phyloP scores from a whole-genome alignment of 352 stramenopile species.

The Phytophthora crassamura region DNA sequence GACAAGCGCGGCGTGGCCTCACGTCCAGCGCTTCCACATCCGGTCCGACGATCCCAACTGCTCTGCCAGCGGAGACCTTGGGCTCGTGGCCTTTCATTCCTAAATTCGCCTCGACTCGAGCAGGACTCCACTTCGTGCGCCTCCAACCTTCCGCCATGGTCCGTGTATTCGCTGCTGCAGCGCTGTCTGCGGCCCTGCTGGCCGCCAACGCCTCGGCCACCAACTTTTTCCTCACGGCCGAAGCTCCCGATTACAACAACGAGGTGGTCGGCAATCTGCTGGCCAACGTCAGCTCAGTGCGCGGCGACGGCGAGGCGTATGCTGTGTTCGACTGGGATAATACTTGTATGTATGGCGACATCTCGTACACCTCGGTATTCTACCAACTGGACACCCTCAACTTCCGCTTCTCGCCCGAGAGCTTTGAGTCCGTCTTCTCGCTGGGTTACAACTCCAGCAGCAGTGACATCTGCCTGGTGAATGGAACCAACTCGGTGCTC shows the following conservation, averaged over 20 bases:
- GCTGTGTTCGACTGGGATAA: slow-evolving; percentile 73
- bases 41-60: slow-evolving; percentile 8
- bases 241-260: slow-evolving; percentile 70
- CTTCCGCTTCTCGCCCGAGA: slow-evolving; percentile 51
- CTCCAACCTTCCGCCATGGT: slow-evolving; percentile 18
- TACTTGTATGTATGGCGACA: slow-evolving; percentile 73
- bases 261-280: slow-evolving; percentile 48
- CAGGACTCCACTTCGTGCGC: neutral
- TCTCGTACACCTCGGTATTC: slow-evolving; percentile 68
- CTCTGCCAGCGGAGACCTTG: neutral
- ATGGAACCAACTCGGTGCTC: slow-evolving; percentile 53
- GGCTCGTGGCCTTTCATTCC: slow-evolving; percentile 19
- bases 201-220: slow-evolving; percentile 8
- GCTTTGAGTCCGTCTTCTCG: slow-evolving; percentile 54
- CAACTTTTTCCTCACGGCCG: slow-evolving; percentile 50
- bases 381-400: slow-evolving; percentile 67
- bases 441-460: slow-evolving; percentile 61
- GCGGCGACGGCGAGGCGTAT: slow-evolving; percentile 49
- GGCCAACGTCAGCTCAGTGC: slow-evolving; percentile 40
- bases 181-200: slow-evolving; percentile 31
- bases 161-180: slow-evolving; percentile 23
- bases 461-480: slow-evolving; percentile 52
- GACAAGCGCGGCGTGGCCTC: slow-evolving; percentile 16
- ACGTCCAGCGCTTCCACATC: slow-evolving; percentile 17
- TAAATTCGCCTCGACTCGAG: slow-evolving; percentile 11